These are phyloP conservation scores for Zoysia japonica DNA, from an alignment of 176 grass and related monocot species.

Conservation along the genomic window DNA sequence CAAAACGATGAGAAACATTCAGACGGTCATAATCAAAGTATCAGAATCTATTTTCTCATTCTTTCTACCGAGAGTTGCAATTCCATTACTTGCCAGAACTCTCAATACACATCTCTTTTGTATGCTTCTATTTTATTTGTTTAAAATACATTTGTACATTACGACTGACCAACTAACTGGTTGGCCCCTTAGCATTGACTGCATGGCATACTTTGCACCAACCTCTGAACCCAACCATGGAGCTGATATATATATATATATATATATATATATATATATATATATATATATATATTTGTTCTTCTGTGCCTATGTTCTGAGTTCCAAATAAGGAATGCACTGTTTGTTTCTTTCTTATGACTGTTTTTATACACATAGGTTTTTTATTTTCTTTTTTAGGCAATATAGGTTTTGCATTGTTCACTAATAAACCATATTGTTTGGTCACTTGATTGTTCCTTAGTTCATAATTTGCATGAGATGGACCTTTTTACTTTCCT, in stretches of 20 bases:
- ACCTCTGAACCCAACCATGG: constrained; percentile 38
- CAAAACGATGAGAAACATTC: background rate
- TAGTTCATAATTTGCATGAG: constrained; percentile 28
- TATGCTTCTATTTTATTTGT: constrained; percentile 31
- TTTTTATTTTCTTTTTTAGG: background rate
- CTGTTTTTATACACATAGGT: constrained; percentile 21
- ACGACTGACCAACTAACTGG: constrained; percentile 50
- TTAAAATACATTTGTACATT: constrained; percentile 30
- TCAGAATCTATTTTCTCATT: constrained; percentile 17
- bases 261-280: no score
- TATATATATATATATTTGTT: background rate
- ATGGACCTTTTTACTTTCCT: background rate
- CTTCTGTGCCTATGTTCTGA: constrained; percentile 17
- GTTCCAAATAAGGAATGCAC: constrained; percentile 32
- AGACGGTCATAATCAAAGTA: constrained; percentile 19
- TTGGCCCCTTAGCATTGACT: constrained; percentile 44
- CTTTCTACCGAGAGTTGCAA: constrained; percentile 26
- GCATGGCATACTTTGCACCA: constrained; percentile 42
- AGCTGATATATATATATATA: no score
- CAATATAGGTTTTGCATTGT: constrained; percentile 6
- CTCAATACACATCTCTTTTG: constrained; percentile 17
- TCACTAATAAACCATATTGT: constrained; percentile 21
- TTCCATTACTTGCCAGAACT: constrained; percentile 39
- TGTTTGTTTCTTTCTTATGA: constrained; percentile 28
- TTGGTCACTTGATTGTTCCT: background rate